Base-by-base conservation (phyloP, 352 stramenopile genomes). In the Phytophthora kernoviae region DNA sequence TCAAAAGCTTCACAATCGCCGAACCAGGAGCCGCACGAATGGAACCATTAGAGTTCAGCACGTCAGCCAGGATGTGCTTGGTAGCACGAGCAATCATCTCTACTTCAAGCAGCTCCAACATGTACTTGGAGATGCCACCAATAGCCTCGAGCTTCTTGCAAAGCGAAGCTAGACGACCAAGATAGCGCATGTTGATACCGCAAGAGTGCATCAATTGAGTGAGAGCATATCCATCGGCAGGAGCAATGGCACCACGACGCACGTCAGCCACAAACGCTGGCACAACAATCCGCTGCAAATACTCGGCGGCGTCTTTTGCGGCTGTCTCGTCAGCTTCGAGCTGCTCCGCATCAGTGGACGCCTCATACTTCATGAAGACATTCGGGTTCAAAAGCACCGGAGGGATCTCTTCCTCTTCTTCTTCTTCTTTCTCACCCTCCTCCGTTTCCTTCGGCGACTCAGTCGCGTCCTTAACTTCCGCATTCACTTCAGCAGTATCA, bases 181-280 rank as follows among this genome's bases (percentile, higher is more conserved):
- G 71, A 73, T 99, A 99, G 46, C 96, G 88, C 84, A 98, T 98
- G 68, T 99, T 99, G 44, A 99, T 97, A 46, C 96, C 96, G 66
- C 84, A 90, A 58, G 90, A 90, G 72, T 99, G 96, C 73, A 99
- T 90, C 33, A 97, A 78, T 34, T 98, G 91, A 22, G 91, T 98
- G 4, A 99, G 81, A 32, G 84, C 84, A 39, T 88, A 85, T 5
- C 96, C 96, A 70, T 99, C 96, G 14, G 84, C 75, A 7, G 90
- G 86, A 2, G 77, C 81, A 24, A 97, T 90, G 17, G 86, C 68
- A 18, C 88, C 87, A 58, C 81, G 86, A 32, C 87, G 85, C n/a
- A 97, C 77, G 33, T 96, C 86, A 14, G 78, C 70, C 2, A 96
- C 73, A 61, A 96, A 95, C 10, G 84, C 79, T 9, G 90, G 90